Base-by-base conservation (phyloP, 2,329 filamentous ascomycete species). In the Taxawa tesnikishii region DNA sequence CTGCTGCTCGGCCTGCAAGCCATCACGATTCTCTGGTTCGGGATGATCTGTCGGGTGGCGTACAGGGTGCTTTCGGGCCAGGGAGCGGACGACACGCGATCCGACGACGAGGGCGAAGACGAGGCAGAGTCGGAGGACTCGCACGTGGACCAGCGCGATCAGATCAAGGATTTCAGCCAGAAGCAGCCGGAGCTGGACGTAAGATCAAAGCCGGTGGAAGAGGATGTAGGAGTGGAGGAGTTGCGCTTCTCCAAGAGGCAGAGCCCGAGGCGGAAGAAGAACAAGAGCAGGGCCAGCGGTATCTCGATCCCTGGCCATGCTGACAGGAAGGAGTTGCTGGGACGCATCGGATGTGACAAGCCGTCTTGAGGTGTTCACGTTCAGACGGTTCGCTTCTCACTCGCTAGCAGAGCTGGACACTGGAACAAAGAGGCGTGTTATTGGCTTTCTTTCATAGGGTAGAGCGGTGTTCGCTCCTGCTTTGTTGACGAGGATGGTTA, bases 11-110 rank as follows among this genome's bases (percentile, higher is more conserved):
- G 78, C 23, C 67, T 98, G 14, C 85, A 96, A 56, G 63, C 68
- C 14, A 70, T 98, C 32, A 85, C 82, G 18, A 62, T 93, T 21
- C 68, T 82, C 39, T 96, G 90, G 90, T 93, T 96, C 50, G 68
- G 66, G 40, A 81, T 94, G 75, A 94, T 96, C 43, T 58, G 87
- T 24, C 74, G 76, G 36, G 82, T 98, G 3, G 85, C 85, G 14
- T 68, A 80, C 40, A 77, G 79, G 39, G 85, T 96, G 5, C 52
- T 96, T 21, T 71, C 68, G 31, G 87, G 88, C 18, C 72, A 68
- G 23, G 67, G 73, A 18, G 85, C 88, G 4, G 85, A 94, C 41
- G 90, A 98, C 50, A 71, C 75, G 12, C 75, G 90, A 34, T 93
- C 83, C 41, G 88, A 94, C 45, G 83, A 84, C 41, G 85, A 93